Evolutionary conservation across 2,329 filamentous ascomycete genomes (phyloP), one percentile per base, ranked within the genome.

Genomic region (Diaporthe australafricana): DNA sequence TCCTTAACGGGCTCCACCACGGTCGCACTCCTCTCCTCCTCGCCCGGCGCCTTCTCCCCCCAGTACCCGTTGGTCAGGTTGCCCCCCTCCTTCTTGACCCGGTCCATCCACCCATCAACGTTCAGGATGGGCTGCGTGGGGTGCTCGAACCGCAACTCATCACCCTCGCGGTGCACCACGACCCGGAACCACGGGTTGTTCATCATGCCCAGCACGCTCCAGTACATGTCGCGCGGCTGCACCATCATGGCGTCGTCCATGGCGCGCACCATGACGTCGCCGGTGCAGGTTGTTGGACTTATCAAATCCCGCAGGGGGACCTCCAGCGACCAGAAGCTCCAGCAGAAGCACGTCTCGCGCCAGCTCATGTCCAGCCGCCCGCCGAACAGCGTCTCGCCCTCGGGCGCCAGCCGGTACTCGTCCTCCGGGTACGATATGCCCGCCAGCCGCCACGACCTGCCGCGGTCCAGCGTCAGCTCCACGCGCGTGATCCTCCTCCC

Each of bases 161-260:
- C 85, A 0, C 85, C 86, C 16, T 95, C 91, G 70, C 91, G 91
- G 67, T 90, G 89, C 69, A 98, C 93, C 2, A 91, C 89, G 1
- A 98, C 88, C 6, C 95, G 88, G 80, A 93, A 98, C 95, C 95
- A 98, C 0, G 94, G 93, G 77, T 98, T 98, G 82, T 98, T 98
- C 95, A 98, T 98, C 95, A 98, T 98, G 0, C 95, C 95, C 48
- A 98, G 84, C 2, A 97, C 94, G 73, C 91, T 95, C 95, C 95
- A 98, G 83, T 98, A 98, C 94, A 98, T 96, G 77, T 98, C 95
- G 73, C 94, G 88, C 5, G 95, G 95, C 79, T 97, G 94, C 0
- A 94, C 85, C 81, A 93, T 94, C 89, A 98, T 92, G 69, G 92
- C 89, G 75, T 98, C 95, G 76, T 98, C 95, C 94, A 98, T 97